Evolutionary conservation across 345 rosid species (phyloP).

Genomic region (Dipteronia sinensis): DNA sequence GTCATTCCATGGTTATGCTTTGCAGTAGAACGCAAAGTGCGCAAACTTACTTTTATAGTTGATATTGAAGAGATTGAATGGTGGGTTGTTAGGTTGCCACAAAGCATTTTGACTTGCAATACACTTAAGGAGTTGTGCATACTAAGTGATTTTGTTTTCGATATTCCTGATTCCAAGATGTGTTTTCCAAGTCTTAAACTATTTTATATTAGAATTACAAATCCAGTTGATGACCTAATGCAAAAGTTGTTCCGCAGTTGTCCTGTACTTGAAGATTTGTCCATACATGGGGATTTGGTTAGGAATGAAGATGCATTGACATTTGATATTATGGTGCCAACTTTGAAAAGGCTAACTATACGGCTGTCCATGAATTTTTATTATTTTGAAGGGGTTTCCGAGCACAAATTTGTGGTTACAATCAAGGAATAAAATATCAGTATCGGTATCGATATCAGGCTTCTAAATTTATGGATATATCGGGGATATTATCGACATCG

Average conservation of each 20-base stretch:
- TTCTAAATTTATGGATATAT: no score
- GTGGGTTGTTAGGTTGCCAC: background rate
- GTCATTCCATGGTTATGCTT: background rate
- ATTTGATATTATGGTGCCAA: background rate
- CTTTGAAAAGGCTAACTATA: background rate
- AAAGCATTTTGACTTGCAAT: background rate
- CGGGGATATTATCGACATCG: no score
- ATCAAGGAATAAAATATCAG: no score
- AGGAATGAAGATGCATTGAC: background rate
- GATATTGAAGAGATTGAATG: background rate
- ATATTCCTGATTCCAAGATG: background rate
- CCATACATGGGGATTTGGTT: background rate
- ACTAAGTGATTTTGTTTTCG: background rate
- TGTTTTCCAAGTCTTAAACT: conserved; percentile 6
- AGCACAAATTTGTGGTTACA: background rate
- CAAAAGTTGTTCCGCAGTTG: background rate
- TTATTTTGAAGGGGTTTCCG: background rate
- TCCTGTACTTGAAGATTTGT: conserved; percentile 5
- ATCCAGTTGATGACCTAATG: background rate
- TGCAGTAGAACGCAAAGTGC: background rate
- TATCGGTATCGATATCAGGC: no score
- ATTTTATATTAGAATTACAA: background rate
- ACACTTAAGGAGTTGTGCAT: background rate
- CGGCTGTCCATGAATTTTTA: no score
- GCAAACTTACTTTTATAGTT: background rate